A percentile compares a stretch with the other conserved stretches of the same genome.
These are phyloP conservation scores for Globisporangium sylvaticum DNA, from an alignment of 352 stramenopile genomes.

Conservation along the genomic window DNA sequence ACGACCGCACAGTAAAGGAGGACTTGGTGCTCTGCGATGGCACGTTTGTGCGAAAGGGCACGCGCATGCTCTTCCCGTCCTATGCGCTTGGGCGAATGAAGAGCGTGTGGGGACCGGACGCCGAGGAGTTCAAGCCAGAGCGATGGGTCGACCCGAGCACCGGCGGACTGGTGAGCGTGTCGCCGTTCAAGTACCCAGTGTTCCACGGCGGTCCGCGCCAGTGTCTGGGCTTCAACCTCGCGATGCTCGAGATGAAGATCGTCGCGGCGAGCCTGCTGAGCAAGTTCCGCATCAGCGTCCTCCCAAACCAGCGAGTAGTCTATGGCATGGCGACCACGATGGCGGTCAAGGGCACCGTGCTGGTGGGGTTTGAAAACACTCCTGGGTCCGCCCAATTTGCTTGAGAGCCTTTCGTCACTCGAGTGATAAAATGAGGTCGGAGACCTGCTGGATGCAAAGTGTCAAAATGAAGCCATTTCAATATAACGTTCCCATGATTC, in stretches of 20 bases:
- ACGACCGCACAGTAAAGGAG: slow-evolving; percentile 22
- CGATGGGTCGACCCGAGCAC: slow-evolving; percentile 43
- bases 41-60: slow-evolving; percentile 26
- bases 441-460: too few species aligned
- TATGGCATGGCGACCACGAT: slow-evolving; percentile 28
- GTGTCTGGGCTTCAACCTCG: slow-evolving; percentile 46
- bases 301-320: slow-evolving; percentile 6
- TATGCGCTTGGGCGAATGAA: slow-evolving; percentile 30
- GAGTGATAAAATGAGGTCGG: too few species aligned
- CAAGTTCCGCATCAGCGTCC: slow-evolving; percentile 31
- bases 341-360: slow-evolving; percentile 1
- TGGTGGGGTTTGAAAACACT: not conserved
- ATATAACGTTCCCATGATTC: too few species aligned
- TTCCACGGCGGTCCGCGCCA: slow-evolving; percentile 38
- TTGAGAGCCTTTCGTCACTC: too few species aligned
- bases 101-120: slow-evolving; percentile 41
- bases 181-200: slow-evolving; percentile 37
- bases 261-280: slow-evolving; percentile 32
- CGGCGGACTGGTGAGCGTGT: slow-evolving; percentile 12
- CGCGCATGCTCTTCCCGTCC: slow-evolving; percentile 21
- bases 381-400: too few species aligned
- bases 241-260: slow-evolving; percentile 54
- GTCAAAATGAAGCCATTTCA: too few species aligned
- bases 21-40: slow-evolving; percentile 40
- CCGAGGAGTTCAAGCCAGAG: slow-evolving; percentile 46